Base-by-base conservation (phyloP, 106 monocot species). In the Iris macrosiphon region DNA sequence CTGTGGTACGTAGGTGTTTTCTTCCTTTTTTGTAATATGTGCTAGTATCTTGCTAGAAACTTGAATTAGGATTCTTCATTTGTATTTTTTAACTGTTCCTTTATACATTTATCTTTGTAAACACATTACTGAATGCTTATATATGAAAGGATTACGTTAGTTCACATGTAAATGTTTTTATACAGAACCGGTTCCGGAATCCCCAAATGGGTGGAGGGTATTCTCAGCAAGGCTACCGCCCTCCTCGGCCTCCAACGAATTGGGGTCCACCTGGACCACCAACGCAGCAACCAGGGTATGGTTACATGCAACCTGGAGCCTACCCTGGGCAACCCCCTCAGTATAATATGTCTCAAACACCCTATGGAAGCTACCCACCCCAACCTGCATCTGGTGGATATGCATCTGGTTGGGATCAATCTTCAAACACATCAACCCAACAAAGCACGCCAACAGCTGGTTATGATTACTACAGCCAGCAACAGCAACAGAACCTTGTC, bases 261-360 rank as follows among this genome's bases (percentile, higher is more conserved):
- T 80, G 85, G 79, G 81, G 61, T 15, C 84, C 84, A 35, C 67
- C 79, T 55, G 76, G 73, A 6, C 73, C 80, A 7, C 66, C 71
- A 3, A 48, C 45, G 63, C 89, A 90, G 62, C 89, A 77, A 54
- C 69, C 84, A 62, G 65, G 66, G 24, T 85, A 85, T 61, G 78
- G 78, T 17, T 91, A 91, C 57, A 84, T 81, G 80, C 89, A 83
- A 58, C 80, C 80, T 41, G 83, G 80, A 48, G 65, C 74, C 10
- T 89, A 83, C 70, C 75, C 84, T 54, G 84, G 84, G 3, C 45
- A 62, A 19, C 73, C 73, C 0, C 80, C 85, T 55, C 85, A 85
- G 60, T 85, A 85, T 63, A 74, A 55, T 52, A 48, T 61, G 63
- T 57, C 90, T 44, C 85, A 81, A 30, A 63, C 64, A 16, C 49